Percentiles rank a stretch among this genome's conserved stretches.
phyloP scores from a whole-genome alignment of 2,329 filamentous ascomycete species.

The Pseudogymnoascus pannorum region DNA sequence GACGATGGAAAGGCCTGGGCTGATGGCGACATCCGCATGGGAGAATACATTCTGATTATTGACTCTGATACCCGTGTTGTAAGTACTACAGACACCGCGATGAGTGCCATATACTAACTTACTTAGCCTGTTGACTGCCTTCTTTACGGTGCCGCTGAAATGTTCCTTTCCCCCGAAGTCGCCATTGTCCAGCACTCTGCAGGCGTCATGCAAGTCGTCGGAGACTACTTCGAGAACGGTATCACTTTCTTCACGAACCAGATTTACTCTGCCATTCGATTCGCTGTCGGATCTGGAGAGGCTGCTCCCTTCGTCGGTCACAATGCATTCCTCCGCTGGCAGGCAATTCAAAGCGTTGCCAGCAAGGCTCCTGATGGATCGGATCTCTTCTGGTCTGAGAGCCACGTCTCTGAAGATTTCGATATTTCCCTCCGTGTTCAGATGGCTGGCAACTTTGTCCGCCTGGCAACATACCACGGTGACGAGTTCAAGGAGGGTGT shows the following conservation, averaged over 20 bases:
- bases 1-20: conserved; percentile 49
- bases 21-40: conserved; percentile 52
- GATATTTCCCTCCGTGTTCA: conserved; percentile 69
- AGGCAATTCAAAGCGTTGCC: conserved; percentile 51
- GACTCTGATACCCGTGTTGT: conserved; percentile 61
- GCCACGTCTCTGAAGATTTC: conserved; percentile 70
- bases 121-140: conserved; percentile 54
- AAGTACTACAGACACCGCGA: neutral
- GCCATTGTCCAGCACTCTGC: conserved; percentile 67
- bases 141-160: conserved; percentile 62
- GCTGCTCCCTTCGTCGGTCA: conserved; percentile 66
- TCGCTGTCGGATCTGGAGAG: conserved; percentile 63
- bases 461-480: conserved; percentile 61
- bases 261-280: conserved; percentile 66
- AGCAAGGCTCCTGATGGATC: conserved; percentile 47
- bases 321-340: conserved; percentile 69
- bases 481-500: conserved; percentile 69
- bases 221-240: conserved; percentile 66
- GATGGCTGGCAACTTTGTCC: conserved; percentile 58
- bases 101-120: neutral
- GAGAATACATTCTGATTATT: conserved; percentile 59
- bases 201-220: conserved; percentile 69
- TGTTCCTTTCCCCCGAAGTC: conserved; percentile 62
- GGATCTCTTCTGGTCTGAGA: conserved; percentile 66
- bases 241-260: conserved; percentile 74